phyloP scores from a whole-genome alignment of 306 rosid species.

The Ammopiptanthus mongolicus region DNA sequence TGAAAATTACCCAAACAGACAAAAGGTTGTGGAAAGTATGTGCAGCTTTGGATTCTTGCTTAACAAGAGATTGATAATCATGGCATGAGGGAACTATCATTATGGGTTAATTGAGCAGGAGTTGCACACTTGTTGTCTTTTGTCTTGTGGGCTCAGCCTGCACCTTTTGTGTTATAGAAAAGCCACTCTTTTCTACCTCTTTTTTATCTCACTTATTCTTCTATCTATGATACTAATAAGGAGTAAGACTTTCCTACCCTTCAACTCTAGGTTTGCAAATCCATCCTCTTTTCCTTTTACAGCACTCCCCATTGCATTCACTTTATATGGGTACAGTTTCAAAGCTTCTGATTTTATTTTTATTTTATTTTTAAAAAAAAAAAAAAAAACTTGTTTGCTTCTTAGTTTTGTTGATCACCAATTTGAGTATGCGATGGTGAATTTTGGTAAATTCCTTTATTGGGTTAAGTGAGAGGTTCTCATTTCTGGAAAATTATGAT shows the following conservation, averaged over 20 bases:
- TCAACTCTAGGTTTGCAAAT: slow-evolving; percentile 34
- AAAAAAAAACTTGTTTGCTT: neutral
- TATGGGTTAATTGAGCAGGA: slow-evolving; percentile 39
- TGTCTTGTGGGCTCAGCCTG: slow-evolving; percentile 72
- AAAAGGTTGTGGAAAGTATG: slow-evolving; percentile 16
- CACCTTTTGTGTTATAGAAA: slow-evolving; percentile 36
- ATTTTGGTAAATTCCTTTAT: neutral
- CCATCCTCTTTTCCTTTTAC: slow-evolving; percentile 28
- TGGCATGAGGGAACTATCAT: slow-evolving; percentile 16
- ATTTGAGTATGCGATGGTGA: slow-evolving; percentile 2
- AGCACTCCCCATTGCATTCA: slow-evolving; percentile 24
- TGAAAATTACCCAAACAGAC: slow-evolving; percentile 26
- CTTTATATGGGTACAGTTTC: slow-evolving; percentile 28
- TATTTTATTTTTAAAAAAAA: neutral
- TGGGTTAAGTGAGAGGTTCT: neutral
- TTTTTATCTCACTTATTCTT: slow-evolving; percentile 23
- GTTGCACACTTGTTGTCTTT: slow-evolving; percentile 40
- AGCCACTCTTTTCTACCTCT: slow-evolving; percentile 29
- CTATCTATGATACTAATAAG: slow-evolving; percentile 19
- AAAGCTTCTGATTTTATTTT: slow-evolving; percentile 3
- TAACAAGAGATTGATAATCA: slow-evolving; percentile 41
- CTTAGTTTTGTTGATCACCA: slow-evolving; percentile 22
- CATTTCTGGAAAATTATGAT: slow-evolving; percentile 8
- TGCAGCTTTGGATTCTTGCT: slow-evolving; percentile 73
- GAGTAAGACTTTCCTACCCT: slow-evolving; percentile 39